phyloP scores from a whole-genome alignment of 805 yeast genomes.

The Blastobotrys chiropterorum region DNA sequence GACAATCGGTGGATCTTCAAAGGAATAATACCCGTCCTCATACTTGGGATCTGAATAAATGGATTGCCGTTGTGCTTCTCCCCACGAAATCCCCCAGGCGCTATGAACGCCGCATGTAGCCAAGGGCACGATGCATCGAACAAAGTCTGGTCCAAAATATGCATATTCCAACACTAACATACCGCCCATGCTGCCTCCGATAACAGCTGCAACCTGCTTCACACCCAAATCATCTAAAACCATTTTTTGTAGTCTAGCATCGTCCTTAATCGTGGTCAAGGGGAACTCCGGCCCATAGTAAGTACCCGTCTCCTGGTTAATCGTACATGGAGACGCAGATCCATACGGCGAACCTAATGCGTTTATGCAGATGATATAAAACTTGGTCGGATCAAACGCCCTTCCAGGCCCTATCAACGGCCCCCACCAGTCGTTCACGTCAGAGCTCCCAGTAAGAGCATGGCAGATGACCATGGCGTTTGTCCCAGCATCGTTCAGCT shows the following conservation, averaged over 20 bases:
- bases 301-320: conserved; percentile 67
- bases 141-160: conserved; percentile 60
- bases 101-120: conserved; percentile 94
- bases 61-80: conserved; percentile 95
- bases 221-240: conserved; percentile 78
- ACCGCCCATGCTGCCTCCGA: conserved; percentile 99
- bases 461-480: conserved; percentile 91
- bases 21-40: conserved; percentile 77
- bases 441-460: conserved; percentile 93
- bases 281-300: conserved; percentile 95
- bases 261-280: conserved; percentile 88
- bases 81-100: conserved; percentile 99
- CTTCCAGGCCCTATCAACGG: conserved; percentile 79
- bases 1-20: conserved; percentile 70
- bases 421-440: conserved; percentile 99
- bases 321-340: conserved; percentile 82
- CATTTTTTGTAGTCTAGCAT: conserved; percentile 68
- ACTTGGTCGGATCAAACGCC: conserved; percentile 87
- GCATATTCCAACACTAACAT: conserved; percentile 91
- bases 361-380: conserved; percentile 80
- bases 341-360: conserved; percentile 98
- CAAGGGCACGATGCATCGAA: conserved; percentile 65
- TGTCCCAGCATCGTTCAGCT: conserved; percentile 57
- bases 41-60: conserved; percentile 94
- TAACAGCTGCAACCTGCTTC: conserved; percentile 70